These are phyloP conservation scores for Yamadazyma spencermartinsiae DNA, from an alignment of 1,139 yeast genomes.

Conservation along the genomic window DNA sequence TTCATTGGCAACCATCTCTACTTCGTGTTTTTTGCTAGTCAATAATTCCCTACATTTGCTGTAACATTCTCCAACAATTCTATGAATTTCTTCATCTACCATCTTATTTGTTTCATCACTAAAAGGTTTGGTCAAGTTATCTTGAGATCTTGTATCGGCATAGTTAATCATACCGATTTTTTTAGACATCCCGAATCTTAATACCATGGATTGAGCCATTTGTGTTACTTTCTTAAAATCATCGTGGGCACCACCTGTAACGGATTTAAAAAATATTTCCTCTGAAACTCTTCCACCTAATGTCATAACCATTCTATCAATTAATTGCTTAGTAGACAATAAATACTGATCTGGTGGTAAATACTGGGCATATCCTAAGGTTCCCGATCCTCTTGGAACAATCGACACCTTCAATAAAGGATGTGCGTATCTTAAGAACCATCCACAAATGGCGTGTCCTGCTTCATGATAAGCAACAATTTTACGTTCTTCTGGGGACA, in stretches of 20 bases:
- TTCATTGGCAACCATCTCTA: conserved; percentile 84
- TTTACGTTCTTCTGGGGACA: conserved; percentile 79
- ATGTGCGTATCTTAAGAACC: conserved; percentile 88
- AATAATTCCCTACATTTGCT: conserved; percentile 65
- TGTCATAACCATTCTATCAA: conserved; percentile 94
- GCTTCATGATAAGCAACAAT: conserved; percentile 98
- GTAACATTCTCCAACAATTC: conserved; percentile 80
- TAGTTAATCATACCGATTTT: conserved; percentile 82
- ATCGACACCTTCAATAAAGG: conserved; percentile 93
- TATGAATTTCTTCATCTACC: conserved; percentile 82
- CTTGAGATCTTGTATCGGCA: conserved; percentile 53
- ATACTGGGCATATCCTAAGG: conserved; percentile 97
- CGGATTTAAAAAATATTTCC: conserved; percentile 84
- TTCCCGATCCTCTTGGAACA: conserved; percentile 95
- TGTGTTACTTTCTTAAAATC: conserved; percentile 96
- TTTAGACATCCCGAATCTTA: conserved; percentile 86
- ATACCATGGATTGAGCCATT: conserved; percentile 93
- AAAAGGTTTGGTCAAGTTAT: conserved; percentile 80
- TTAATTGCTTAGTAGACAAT: conserved; percentile 73
- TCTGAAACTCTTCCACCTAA: conserved; percentile 96
- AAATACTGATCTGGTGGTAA: conserved; percentile 92
- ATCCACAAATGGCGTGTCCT: conserved; percentile 97
- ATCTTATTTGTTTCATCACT: conserved; percentile 80
- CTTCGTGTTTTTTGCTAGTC: conserved; percentile 68
- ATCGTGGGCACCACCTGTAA: conserved; percentile 94